Evolutionary conservation across 257 asterid species (phyloP).

Genomic region (Nicotiana otophora): DNA sequence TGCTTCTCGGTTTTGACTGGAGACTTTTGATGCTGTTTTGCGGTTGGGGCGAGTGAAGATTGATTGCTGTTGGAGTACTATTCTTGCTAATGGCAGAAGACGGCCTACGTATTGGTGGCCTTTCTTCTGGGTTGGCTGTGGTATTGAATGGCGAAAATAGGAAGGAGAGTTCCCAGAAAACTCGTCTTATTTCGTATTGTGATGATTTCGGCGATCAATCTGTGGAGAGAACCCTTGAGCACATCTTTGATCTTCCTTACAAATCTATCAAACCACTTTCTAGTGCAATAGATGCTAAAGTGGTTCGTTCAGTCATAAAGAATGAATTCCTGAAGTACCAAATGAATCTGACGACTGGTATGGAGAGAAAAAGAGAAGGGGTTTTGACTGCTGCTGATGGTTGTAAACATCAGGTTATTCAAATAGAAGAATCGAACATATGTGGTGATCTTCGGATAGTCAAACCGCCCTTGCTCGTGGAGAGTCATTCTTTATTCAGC

Average conservation of each 20-base stretch:
- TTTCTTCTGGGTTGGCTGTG: conserved; percentile 84
- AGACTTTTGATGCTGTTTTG: conserved; percentile 15
- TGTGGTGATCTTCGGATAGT: conserved; percentile 77
- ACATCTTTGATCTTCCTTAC: conserved; percentile 77
- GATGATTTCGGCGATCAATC: conserved; percentile 88
- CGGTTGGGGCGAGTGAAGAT: conserved; percentile 11
- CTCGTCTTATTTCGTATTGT: conserved; percentile 70
- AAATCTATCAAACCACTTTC: conserved; percentile 52
- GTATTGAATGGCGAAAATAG: conserved; percentile 57
- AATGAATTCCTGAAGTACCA: conserved; percentile 48
- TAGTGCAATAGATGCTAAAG: conserved; percentile 40
- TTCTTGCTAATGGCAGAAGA: conserved; percentile 74
- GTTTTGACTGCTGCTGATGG: conserved; percentile 41
- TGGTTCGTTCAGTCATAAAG: conserved; percentile 55
- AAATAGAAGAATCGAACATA: conserved; percentile 72
- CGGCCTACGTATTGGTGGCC: conserved; percentile 63
- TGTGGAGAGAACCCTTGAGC: conserved; percentile 83
- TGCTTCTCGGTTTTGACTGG: neutral
- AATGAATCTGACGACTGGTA: conserved; percentile 29
- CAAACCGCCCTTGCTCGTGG: conserved; percentile 64
- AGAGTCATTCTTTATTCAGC: conserved; percentile 83
- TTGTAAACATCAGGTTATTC: conserved; percentile 37
- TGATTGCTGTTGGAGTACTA: neutral
- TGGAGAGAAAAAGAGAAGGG: conserved; percentile 43
- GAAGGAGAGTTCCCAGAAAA: conserved; percentile 59